These are phyloP conservation scores for Ogataea hybrid DNA, from an alignment of 1,139 yeast genomes.

Conservation along the genomic window DNA sequence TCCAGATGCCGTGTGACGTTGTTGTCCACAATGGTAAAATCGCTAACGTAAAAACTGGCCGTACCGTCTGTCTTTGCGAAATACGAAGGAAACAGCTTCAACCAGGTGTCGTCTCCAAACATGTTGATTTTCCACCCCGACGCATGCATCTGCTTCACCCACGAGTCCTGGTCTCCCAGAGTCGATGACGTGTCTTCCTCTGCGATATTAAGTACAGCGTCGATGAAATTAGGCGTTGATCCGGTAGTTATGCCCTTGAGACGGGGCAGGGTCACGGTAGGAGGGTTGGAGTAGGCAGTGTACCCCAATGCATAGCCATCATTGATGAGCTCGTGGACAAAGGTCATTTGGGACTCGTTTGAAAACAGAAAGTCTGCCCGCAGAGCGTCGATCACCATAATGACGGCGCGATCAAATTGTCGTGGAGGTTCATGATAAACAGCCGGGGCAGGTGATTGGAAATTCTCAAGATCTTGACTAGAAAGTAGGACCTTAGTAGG, in stretches of 20 bases:
- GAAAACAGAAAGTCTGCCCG: conserved; percentile 84
- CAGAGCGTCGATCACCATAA: conserved; percentile 92
- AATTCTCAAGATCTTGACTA: conserved; percentile 23
- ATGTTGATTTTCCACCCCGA: conserved; percentile 59
- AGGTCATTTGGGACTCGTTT: conserved; percentile 56
- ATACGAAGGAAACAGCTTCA: conserved; percentile 72
- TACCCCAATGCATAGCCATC: conserved; percentile 76
- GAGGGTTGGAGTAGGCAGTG: conserved; percentile 88
- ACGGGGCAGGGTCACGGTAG: conserved; percentile 79
- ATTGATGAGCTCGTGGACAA: conserved; percentile 64
- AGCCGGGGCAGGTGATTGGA: conserved; percentile 22
- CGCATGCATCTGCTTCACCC: conserved; percentile 68
- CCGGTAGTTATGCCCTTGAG: conserved; percentile 81
- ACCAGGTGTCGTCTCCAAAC: conserved; percentile 98
- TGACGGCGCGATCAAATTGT: conserved; percentile 63
- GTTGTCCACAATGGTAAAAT: conserved; percentile 87
- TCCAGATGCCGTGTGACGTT: conserved; percentile 90
- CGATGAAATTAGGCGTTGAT: conserved; percentile 74
- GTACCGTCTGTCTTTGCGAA: conserved; percentile 81
- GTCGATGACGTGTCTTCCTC: conserved; percentile 86
- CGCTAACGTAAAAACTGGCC: conserved; percentile 89
- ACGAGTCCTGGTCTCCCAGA: conserved; percentile 74
- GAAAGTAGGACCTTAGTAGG: conserved; percentile 64
- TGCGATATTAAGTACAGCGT: conserved; percentile 89
- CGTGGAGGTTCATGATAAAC: conserved; percentile 35